Evolutionary conservation across 805 yeast genomes (phyloP), one percentile per base, ranked within the genome.

Genomic region (Maudiozyma barnettii): DNA sequence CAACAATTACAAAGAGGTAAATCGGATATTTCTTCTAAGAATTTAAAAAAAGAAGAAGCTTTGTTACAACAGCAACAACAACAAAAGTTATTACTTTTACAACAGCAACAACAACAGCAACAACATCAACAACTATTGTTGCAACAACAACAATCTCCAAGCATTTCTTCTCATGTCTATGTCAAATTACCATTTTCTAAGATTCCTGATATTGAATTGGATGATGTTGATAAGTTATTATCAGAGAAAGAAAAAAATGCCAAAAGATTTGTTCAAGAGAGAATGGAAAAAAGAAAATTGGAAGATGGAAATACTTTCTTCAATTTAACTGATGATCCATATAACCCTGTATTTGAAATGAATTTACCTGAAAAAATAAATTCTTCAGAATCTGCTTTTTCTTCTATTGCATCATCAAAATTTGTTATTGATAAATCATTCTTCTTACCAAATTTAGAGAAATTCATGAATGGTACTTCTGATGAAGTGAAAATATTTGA

Each of bases 131-230:
- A 48, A 26, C 56, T 47, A 33, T 53, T 51, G 37, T 58, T 54
- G 33, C 54, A 52, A 41, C 50, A 48, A 20, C 52, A 57, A 50
- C 43, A 39, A 39, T 44, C 51, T 41, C 58, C 56, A 38, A 54
- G 53, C 18, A 51, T 54, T 47, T 55, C 64, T 13, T 64, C 67
- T 1, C 91, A 86, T 60, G 89, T 95, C 21, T 85, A 89, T 68
- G 95, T 88, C 55, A 82, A 84, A 57, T 65, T 88, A 37, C 95
- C 96, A 2, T 83, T 93, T 36, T 84, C 96, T 1, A 86, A 88
- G 65, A 85, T 91, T 52, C 97, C 98, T 14, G 97, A 91, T 65
- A 75, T 90, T 75, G 95, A 88, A 42, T 71, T 91, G 50, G 82
- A 84, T 21, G 86, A 95, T 5, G 90, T 89, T 10, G 85, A 84